Base-by-base conservation (phyloP, 1,284 basidiomycete genomes). In the Apiotrichum laibachii region DNA sequence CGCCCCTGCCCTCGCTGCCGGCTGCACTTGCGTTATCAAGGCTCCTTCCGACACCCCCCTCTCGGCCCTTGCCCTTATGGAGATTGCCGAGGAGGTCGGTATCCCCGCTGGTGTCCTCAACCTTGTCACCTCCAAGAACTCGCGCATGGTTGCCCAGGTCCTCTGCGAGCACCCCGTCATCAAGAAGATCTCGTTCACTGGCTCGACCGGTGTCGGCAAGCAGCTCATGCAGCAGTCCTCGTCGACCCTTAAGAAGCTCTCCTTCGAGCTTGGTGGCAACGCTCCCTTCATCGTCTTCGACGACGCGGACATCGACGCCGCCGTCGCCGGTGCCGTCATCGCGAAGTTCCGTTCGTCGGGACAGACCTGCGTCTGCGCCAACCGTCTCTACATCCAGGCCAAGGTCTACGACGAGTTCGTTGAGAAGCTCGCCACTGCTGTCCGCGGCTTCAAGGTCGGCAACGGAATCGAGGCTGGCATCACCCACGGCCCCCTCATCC, bases 81-180 rank as follows among this genome's bases (percentile, higher is more conserved):
- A 54, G 85, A 83, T 96, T n/a, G 85, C 86, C 13, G 83, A 84
- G 55, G 85, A 90, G 61, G 93, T 92, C n/a, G 94, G 93, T 42
- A 81, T 98, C 55, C 94, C 95, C n/a, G 85, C 88, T 45, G 95
- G 95, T 50, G 93, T 96, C 46, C 86, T 99, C 77, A 98, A 98
- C 77, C 82, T 96, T 55, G 85, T 98, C 34, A 90, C 91, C 58
- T 71, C 75, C 26, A 68, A 67, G 59, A 65, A 62, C 34, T 58
- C 62, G 31, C 62, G 61, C 52, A 66, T 65, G 55, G 63, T 63
- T 16, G 68, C 61, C 45, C 58, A 64, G 50, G 62, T 70, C 45
- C 65, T 72, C n/a, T 69, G 67, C 59, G 60, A 63, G 53, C 65
- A 65, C 53, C 61, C 65, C 9, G 79, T 76, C 40, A 86, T 95